Evolutionary conservation across 1,139 yeast species (phyloP).

Genomic region (Candida sp.): DNA sequence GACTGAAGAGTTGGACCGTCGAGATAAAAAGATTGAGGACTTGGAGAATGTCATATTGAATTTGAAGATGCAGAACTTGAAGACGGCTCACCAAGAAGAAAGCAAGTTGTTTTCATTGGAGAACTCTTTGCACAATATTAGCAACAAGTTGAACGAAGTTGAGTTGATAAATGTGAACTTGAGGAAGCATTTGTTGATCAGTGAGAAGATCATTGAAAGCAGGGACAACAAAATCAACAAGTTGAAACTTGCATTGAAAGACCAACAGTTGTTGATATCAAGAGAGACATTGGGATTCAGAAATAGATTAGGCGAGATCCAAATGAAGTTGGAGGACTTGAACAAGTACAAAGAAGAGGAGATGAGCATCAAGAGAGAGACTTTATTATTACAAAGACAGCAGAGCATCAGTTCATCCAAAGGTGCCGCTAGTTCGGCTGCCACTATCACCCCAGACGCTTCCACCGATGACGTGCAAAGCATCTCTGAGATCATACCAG

Average conservation of each 20-base stretch:
- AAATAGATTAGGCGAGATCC: constrained; percentile 41
- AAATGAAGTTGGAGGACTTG: constrained; percentile 43
- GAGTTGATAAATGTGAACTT: constrained; percentile 42
- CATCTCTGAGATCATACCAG: constrained; percentile 11
- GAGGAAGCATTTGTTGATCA: constrained; percentile 51
- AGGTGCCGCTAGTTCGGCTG: not conserved
- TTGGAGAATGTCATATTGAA: constrained; percentile 41
- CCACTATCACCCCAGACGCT: not conserved
- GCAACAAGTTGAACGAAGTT: constrained; percentile 43
- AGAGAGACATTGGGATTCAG: constrained; percentile 61
- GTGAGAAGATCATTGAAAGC: constrained; percentile 62
- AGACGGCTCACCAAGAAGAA: constrained; percentile 48
- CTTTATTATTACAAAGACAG: constrained; percentile 6
- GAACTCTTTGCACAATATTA: constrained; percentile 39
- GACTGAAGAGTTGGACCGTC: constrained; percentile 28
- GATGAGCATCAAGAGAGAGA: constrained; percentile 8
- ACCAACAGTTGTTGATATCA: constrained; percentile 53
- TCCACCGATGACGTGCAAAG: constrained; percentile 2
- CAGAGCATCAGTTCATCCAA: not conserved
- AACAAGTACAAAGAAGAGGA: constrained; percentile 14
- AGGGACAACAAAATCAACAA: constrained; percentile 63
- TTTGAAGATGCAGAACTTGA: constrained; percentile 39
- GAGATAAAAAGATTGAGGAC: constrained; percentile 40
- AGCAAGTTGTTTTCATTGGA: constrained; percentile 45
- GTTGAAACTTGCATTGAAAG: constrained; percentile 54